Evolutionary conservation across 192 early-diverging fungal species (phyloP).

Genomic region (Coemansia sp.): DNA sequence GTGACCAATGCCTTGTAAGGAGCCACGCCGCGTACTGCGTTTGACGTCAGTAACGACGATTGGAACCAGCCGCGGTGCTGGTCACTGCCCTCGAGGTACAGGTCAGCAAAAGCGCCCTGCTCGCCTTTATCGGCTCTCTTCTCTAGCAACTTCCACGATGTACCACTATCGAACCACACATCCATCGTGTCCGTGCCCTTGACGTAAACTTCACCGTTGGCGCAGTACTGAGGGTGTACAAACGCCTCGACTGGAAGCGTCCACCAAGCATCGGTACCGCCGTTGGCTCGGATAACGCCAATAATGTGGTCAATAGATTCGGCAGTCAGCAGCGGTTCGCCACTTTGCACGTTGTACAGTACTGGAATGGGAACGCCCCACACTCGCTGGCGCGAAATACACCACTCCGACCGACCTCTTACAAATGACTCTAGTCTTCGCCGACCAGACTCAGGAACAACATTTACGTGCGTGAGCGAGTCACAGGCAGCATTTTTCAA

Average conservation of each 20-base stretch:
- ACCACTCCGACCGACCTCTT: constrained; percentile 75
- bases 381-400: constrained; percentile 78
- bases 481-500: constrained; percentile 65
- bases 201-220: constrained; percentile 60
- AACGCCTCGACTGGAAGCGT: constrained; percentile 63
- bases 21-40: constrained; percentile 66
- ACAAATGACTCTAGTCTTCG: constrained; percentile 68
- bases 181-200: constrained; percentile 83
- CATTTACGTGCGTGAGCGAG: constrained; percentile 58
- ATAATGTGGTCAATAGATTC: constrained; percentile 69
- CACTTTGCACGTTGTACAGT: constrained; percentile 64
- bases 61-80: constrained; percentile 89
- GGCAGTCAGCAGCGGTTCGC: constrained; percentile 66
- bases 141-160: constrained; percentile 72
- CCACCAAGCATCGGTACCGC: constrained; percentile 78
- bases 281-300: constrained; percentile 56
- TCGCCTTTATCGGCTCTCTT: constrained; percentile 32
- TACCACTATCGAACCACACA: constrained; percentile 86
- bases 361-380: constrained; percentile 87
- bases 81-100: constrained; percentile 79
- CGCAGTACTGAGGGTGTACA: constrained; percentile 62
- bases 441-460: constrained; percentile 65
- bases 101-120: constrained; percentile 61
- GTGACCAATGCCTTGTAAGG: constrained; percentile 75
- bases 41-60: constrained; percentile 74